A percentile compares a stretch with the other conserved stretches of the same genome.
Conservation (phyloP, 1,284 basidiomycete species). For the Trametes sp. region DNA sequence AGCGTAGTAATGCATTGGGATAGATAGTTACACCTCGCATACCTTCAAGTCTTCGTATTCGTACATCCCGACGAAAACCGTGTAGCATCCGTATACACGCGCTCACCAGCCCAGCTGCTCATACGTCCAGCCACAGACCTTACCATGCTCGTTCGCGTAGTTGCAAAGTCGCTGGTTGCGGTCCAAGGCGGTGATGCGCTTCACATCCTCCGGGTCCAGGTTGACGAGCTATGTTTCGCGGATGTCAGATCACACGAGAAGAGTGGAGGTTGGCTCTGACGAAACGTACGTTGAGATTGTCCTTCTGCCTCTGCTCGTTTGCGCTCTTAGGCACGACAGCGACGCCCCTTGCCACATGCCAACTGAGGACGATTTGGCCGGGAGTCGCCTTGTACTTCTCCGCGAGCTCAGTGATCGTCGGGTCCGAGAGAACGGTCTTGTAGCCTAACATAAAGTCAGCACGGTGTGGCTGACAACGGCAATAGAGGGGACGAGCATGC, state of each 20-base stretch:
- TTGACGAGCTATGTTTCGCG: constrained; percentile 48
- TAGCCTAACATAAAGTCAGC: constrained; percentile 40
- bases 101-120: constrained; percentile 57
- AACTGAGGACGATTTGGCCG: constrained; percentile 52
- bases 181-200: constrained; percentile 63
- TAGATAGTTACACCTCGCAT: neutral
- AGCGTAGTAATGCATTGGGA: neutral
- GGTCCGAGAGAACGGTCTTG: constrained; percentile 49
- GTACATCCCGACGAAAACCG: neutral
- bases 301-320: constrained; percentile 50
- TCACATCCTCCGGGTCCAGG: constrained; percentile 52
- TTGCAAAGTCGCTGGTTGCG: constrained; percentile 47
- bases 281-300: constrained; percentile 51
- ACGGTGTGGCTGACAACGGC: no score
- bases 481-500: constrained; percentile 35
- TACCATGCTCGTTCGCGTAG: constrained; percentile 42
- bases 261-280: neutral
- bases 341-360: constrained; percentile 53
- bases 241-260: neutral
- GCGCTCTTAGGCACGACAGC: constrained; percentile 52
- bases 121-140: constrained; percentile 56
- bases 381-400: constrained; percentile 51
- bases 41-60: neutral
- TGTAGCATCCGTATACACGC: neutral
- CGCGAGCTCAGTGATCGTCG: constrained; percentile 50